phyloP scores from a whole-genome alignment of 306 rosid genomes.

The Sicyos baderoa region DNA sequence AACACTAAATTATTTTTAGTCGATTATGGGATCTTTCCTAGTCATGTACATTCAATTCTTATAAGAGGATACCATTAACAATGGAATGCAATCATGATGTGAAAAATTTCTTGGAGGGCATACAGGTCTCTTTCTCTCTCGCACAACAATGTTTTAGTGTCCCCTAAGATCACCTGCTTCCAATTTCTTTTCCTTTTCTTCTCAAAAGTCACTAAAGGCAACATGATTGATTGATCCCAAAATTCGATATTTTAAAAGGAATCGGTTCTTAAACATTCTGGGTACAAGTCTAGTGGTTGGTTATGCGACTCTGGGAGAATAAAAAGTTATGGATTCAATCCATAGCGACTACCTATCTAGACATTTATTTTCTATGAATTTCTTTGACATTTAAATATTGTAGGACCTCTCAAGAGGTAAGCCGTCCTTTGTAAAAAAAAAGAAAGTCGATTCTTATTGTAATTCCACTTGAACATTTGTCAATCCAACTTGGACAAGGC shows the following conservation, averaged over 20 bases:
- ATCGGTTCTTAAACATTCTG: too few species aligned
- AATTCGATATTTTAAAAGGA: too few species aligned
- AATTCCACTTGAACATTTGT: neutral
- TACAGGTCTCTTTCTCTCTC: neutral
- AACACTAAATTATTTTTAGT: neutral
- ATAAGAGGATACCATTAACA: neutral
- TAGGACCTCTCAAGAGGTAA: too few species aligned
- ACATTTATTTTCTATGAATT: too few species aligned
- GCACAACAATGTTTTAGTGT: neutral
- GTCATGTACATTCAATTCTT: slow-evolving; percentile 2
- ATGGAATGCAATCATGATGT: neutral
- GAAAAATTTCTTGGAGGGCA: neutral
- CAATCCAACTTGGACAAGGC: slow-evolving; percentile 6
- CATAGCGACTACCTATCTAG: too few species aligned
- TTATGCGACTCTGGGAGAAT: too few species aligned
- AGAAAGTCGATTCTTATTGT: neutral
- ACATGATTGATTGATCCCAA: slow-evolving; percentile 13
- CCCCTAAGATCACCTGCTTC: slow-evolving; percentile 1
- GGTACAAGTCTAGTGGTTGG: too few species aligned
- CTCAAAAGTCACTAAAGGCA: slow-evolving; percentile 13
- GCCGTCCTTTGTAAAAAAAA: too few species aligned
- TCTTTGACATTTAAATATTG: too few species aligned
- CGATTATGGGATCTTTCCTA: neutral
- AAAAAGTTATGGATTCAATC: too few species aligned
- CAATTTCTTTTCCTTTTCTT: neutral